phyloP scores from a whole-genome alignment of 768 basidiomycete species.

The Mycena capillaripes region DNA sequence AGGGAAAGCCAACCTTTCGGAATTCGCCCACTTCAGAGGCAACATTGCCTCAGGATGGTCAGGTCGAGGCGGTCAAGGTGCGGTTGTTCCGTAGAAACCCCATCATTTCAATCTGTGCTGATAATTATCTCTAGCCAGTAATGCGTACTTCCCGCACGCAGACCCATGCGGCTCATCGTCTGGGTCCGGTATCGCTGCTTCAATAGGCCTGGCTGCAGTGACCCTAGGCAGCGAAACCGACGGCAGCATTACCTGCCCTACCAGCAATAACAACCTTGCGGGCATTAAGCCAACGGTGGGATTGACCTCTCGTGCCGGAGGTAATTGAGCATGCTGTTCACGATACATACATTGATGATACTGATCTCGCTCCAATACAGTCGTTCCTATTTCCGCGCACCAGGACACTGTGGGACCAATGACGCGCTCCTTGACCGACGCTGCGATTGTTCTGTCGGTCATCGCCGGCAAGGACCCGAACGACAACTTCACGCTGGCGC shows the following conservation, averaged over 20 bases:
- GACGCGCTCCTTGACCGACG: constrained; percentile 66
- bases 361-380: constrained; percentile 42
- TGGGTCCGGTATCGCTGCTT: constrained; percentile 68
- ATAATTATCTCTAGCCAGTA: constrained; percentile 41
- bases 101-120: not conserved
- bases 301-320: constrained; percentile 70
- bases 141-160: constrained; percentile 63
- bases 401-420: constrained; percentile 75
- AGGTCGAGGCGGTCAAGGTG: constrained; percentile 65
- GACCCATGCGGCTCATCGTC: constrained; percentile 73
- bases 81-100: not conserved
- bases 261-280: constrained; percentile 65
- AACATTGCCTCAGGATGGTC: constrained; percentile 67
- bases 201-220: constrained; percentile 65
- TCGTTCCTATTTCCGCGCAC: constrained; percentile 68
- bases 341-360: not conserved
- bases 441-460: constrained; percentile 66
- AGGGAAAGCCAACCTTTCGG: constrained; percentile 71
- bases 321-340: constrained; percentile 41
- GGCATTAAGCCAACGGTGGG: constrained; percentile 76
- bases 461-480: constrained; percentile 70
- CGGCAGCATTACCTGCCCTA: constrained; percentile 69
- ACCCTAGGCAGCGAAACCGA: constrained; percentile 66
- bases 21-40: constrained; percentile 66
- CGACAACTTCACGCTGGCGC: constrained; percentile 67